Conservation (phyloP, 495 filamentous ascomycete genomes). For the Lasiosphaeris hirsuta region DNA sequence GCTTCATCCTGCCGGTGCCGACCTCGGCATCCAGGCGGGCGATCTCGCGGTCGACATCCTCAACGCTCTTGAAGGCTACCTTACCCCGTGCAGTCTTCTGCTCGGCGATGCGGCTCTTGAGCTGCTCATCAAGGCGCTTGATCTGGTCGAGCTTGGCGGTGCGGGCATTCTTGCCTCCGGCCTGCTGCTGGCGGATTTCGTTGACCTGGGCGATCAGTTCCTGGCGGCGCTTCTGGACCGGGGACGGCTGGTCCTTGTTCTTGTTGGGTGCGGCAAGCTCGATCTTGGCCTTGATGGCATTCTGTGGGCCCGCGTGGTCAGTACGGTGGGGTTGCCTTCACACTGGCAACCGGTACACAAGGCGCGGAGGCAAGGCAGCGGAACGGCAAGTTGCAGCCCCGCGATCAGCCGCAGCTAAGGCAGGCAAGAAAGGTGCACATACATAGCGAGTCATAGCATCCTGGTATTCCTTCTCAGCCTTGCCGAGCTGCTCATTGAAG, state of each 20-base stretch:
- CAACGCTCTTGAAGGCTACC: constrained; percentile 77
- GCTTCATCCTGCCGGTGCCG: constrained; percentile 79
- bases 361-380: background rate
- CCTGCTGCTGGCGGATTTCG: constrained; percentile 76
- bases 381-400: constrained; percentile 7
- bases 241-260: constrained; percentile 69
- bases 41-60: constrained; percentile 83
- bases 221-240: constrained; percentile 69
- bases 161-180: constrained; percentile 74
- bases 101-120: constrained; percentile 77
- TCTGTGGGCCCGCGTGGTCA: constrained; percentile 48
- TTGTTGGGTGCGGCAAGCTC: constrained; percentile 66
- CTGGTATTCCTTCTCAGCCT: constrained; percentile 79
- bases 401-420: background rate
- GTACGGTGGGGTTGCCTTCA: background rate
- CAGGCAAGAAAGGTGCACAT: constrained; percentile 36
- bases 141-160: constrained; percentile 77
- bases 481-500: constrained; percentile 67
- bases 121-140: constrained; percentile 74
- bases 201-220: constrained; percentile 72
- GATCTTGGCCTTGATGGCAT: constrained; percentile 77
- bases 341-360: background rate
- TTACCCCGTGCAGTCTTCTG: constrained; percentile 76
- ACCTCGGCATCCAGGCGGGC: constrained; percentile 75
- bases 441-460: constrained; percentile 73